Evolutionary conservation across 352 stramenopile genomes (phyloP), one percentile per base, ranked within the genome.

Genomic region (Globisporangium sylvaticum): DNA sequence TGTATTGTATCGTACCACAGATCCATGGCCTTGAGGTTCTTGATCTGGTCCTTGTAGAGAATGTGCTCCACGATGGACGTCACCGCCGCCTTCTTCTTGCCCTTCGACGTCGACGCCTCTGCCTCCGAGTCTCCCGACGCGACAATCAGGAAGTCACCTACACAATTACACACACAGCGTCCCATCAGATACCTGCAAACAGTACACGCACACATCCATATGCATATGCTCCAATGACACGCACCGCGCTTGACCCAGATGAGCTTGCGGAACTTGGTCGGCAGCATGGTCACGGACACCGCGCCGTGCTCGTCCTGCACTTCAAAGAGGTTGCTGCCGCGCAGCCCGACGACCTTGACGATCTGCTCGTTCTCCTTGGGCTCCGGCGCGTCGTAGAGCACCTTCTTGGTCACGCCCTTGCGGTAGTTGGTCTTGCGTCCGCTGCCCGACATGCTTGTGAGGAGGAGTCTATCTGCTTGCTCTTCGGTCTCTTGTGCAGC

Each of bases 11-110:
- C 57, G 25, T 32, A 68, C 97, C 97, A 99, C 4, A 98, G 79
- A 24, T 87, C 81, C 67, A 97, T 97, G 48, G 78, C 79, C 80
- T 98, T 97, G 32, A 99, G 88, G 77, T 99, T 95, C 70, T 98
- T 98, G 58, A 99, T 96, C 84, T 99, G 97, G 69, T 99, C 97
- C 69, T 98, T 98, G 83, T 98, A 98, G 37, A 99, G 73, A 81
- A 99, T 98, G 72, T 98, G 95, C 76, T 96, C 86, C 59, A 99
- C 89, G 56, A 94, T 93, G 44, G 88, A 96, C 50, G 88, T 95
- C 53, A 98, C 91, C 8, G 90, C 92, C 31, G 89, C 90, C 58
- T 95, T 93, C 62, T 95, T 93, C 75, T 93, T 95, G 71, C 89
- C 88, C 48, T 80, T 90, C 22, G 80, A 80, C 29, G 83, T 95